These are phyloP conservation scores for Fusarium buxicola DNA, from an alignment of 2,329 filamentous ascomycete genomes.

Conservation along the genomic window DNA sequence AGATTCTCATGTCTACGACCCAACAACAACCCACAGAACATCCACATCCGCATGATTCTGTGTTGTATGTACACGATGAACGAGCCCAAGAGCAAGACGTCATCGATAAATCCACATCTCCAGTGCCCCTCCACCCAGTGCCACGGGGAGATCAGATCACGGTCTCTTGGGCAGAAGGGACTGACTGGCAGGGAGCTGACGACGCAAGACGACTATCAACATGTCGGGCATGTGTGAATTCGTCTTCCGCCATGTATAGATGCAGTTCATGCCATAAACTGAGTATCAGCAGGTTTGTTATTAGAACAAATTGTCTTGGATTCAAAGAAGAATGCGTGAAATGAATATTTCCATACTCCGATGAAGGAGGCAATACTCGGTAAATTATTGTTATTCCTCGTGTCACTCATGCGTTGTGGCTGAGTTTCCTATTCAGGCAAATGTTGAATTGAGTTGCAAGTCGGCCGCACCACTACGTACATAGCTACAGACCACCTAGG, in stretches of 20 bases:
- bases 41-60: slow-evolving; percentile 4
- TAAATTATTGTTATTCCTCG: too few relatives aligned
- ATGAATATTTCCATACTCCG: too few relatives aligned
- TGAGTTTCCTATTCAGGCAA: too few relatives aligned
- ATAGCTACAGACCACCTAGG: too few relatives aligned
- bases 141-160: slow-evolving; percentile 27
- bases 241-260: slow-evolving; percentile 19
- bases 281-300: too few relatives aligned
- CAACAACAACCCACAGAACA: background rate
- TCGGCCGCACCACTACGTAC: too few relatives aligned
- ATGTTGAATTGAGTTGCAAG: too few relatives aligned
- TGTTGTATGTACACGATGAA: slow-evolving; percentile 7
- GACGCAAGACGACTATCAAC: slow-evolving; percentile 17
- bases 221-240: slow-evolving; percentile 23
- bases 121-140: slow-evolving; percentile 21
- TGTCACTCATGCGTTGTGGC: too few relatives aligned
- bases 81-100: slow-evolving; percentile 16
- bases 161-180: slow-evolving; percentile 2
- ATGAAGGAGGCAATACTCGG: too few relatives aligned
- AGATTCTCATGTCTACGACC: background rate
- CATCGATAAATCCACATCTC: slow-evolving; percentile 19
- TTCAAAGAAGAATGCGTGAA: too few relatives aligned
- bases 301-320: too few relatives aligned
- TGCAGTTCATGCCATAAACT: background rate
- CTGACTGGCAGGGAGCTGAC: slow-evolving; percentile 10